Conservation (phyloP, 2,329 filamentous ascomycete species). For the Verticillium nonalfalfae region DNA sequence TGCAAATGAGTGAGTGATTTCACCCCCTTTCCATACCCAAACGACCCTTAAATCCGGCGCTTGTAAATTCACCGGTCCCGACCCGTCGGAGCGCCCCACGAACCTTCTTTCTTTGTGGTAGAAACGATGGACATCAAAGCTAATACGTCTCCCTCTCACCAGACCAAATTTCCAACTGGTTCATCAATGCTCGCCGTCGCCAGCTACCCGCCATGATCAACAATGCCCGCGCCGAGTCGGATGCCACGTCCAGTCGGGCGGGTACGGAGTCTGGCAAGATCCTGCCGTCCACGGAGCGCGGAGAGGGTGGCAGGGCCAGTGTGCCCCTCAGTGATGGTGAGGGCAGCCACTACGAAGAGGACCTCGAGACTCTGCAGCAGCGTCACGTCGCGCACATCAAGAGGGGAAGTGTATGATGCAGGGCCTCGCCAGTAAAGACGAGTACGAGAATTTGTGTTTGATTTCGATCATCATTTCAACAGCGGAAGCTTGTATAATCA, state of each 20-base stretch:
- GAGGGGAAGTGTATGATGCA: constrained; percentile 37
- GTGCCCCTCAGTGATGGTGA: constrained; percentile 41
- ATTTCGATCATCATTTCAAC: not conserved
- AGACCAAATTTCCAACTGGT: constrained; percentile 76
- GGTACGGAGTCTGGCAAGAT: constrained; percentile 25
- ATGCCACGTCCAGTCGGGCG: constrained; percentile 28
- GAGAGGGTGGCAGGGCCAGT: constrained; percentile 26
- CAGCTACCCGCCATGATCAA: constrained; percentile 56
- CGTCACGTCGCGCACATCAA: constrained; percentile 26
- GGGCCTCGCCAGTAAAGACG: not conserved
- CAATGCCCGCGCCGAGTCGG: constrained; percentile 45
- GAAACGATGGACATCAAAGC: not conserved
- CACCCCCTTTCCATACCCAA: constrained; percentile 1
- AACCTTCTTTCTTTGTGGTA: not conserved
- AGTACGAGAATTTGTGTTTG: not conserved
- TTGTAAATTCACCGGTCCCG: not conserved
- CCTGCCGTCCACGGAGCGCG: constrained; percentile 29
- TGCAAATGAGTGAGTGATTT: constrained; percentile 66
- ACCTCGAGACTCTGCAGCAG: constrained; percentile 27
- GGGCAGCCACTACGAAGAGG: constrained; percentile 36
- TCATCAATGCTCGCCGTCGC: constrained; percentile 69
- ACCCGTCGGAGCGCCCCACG: not conserved
- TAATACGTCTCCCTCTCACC: constrained; percentile 1
- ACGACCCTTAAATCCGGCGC: not conserved
- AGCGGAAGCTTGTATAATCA: not conserved